Percentiles rank a stretch among this genome's conserved stretches.
Conservation (phyloP, 2,329 filamentous ascomycete genomes). For the Xylaria sp. region DNA sequence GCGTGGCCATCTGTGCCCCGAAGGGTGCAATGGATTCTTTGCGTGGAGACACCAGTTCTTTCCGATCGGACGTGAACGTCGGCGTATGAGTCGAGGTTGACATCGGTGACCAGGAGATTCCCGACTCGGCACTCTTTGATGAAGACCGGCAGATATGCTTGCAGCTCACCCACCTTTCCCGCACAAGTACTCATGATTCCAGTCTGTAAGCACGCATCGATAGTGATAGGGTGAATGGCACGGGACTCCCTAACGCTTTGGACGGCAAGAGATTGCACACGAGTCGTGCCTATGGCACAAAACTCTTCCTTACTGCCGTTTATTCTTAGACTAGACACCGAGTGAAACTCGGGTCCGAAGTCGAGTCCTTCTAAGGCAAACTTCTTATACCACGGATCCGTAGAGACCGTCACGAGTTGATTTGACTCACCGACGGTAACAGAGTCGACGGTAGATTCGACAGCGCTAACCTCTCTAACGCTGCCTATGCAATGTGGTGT, state of each 20-base stretch:
- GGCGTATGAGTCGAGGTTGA: too few relatives aligned
- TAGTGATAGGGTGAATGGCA: conserved; percentile 10
- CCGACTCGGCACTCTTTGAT: too few relatives aligned
- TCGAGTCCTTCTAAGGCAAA: conserved; percentile 13
- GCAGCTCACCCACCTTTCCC: background rate
- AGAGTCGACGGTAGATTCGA: too few relatives aligned
- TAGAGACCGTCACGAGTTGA: background rate
- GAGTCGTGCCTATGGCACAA: too few relatives aligned
- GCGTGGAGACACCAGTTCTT: background rate
- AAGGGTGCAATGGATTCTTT: background rate
- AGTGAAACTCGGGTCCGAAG: conserved; percentile 1
- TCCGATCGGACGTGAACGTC: background rate
- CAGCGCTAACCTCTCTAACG: too few relatives aligned
- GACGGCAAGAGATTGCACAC: too few relatives aligned
- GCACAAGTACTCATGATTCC: background rate
- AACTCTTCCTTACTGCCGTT: too few relatives aligned
- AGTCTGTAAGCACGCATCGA: conserved; percentile 10
- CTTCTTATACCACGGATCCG: conserved; percentile 25
- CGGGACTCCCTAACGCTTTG: too few relatives aligned
- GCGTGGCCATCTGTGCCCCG: background rate
- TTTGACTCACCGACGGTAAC: too few relatives aligned
- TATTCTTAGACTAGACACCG: too few relatives aligned
- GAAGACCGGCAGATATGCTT: conserved; percentile 1
- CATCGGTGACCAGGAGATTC: too few relatives aligned
- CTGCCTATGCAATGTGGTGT: conserved; percentile 26